Evolutionary conservation across 495 filamentous ascomycete species (phyloP), one percentile per base, ranked within the genome.

Genomic region (Neurospora sp.): DNA sequence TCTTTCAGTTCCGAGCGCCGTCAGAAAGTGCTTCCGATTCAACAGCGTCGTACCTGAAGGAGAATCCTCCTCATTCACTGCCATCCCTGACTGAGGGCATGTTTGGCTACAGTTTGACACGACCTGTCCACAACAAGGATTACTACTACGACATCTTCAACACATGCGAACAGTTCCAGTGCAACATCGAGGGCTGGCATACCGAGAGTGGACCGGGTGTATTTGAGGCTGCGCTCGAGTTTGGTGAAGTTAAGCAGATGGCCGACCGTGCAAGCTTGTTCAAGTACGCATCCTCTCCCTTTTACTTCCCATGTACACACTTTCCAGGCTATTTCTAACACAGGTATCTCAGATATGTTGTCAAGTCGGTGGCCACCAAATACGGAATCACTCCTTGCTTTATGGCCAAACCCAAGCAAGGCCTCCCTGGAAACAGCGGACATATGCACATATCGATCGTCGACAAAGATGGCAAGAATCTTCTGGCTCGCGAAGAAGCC

Each of bases 41-140:
- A 0, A 92, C 92, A 1, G 93, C 92, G 27, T 79, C 84, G 3
- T 97, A 91, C 78, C 87, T 97, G 3, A 86, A 87, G 74, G 81
- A 91, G 35, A 94, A 97, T 76, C 85, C 92, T 0, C 88, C 91
- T 39, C 85, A 91, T 40, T 77, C 88, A 1, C 87, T 97, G 8
- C 93, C 94, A 1, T 80, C 89, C 40, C 78, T 99, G 40, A 97
- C 96, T 22, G 93, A 98, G 80, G 96, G 96, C 72, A 99, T 99
- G 96, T 98, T 98, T 76, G 96, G 94, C 39, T 99, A 99, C 84
- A 96, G 92, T 75, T 83, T 99, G 77, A 97, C 94, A n/a, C 86
- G 94, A 14, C 93, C 96, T 0, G 88, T 94, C 27, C 93, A 97
- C 76, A 98, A 99, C 75, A 90, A 96, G 81, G 94, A 94, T 22